These are phyloP conservation scores for Botryotinia convoluta DNA, from an alignment of 2,329 filamentous ascomycete species.

Conservation along the genomic window DNA sequence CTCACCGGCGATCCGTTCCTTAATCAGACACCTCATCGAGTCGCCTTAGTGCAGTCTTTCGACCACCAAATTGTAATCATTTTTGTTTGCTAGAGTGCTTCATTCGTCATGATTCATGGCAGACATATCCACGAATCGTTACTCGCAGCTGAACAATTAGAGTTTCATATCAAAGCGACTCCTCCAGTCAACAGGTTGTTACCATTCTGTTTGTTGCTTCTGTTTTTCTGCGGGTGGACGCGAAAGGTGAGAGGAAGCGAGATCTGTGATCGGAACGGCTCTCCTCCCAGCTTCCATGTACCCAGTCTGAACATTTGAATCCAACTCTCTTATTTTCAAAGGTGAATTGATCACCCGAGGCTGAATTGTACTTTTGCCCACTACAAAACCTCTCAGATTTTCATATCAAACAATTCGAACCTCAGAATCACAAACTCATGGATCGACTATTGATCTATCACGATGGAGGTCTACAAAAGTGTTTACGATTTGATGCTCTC, in stretches of 20 bases:
- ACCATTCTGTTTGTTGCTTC: neutral
- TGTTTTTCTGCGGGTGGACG: neutral
- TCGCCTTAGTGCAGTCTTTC: neutral
- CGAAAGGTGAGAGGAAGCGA: neutral
- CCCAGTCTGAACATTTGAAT: neutral
- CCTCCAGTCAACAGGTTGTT: too few relatives aligned
- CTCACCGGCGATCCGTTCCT: neutral
- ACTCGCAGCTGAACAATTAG: too few relatives aligned
- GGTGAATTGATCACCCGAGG: neutral
- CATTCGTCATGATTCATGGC: neutral
- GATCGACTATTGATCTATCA: neutral
- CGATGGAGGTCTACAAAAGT: neutral
- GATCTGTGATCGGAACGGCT: neutral
- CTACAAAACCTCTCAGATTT: neutral
- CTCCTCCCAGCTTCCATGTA: neutral
- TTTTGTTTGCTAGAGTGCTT: neutral
- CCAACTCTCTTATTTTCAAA: neutral
- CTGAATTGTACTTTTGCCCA: too few relatives aligned
- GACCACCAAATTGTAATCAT: neutral
- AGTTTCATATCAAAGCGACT: neutral
- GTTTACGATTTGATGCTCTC: neutral
- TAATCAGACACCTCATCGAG: neutral
- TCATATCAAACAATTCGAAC: neutral
- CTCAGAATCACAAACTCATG: neutral
- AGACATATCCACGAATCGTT: neutral